These are phyloP conservation scores for Ophiostoma angusticollis DNA, from an alignment of 2,329 filamentous ascomycete genomes.

Conservation along the genomic window DNA sequence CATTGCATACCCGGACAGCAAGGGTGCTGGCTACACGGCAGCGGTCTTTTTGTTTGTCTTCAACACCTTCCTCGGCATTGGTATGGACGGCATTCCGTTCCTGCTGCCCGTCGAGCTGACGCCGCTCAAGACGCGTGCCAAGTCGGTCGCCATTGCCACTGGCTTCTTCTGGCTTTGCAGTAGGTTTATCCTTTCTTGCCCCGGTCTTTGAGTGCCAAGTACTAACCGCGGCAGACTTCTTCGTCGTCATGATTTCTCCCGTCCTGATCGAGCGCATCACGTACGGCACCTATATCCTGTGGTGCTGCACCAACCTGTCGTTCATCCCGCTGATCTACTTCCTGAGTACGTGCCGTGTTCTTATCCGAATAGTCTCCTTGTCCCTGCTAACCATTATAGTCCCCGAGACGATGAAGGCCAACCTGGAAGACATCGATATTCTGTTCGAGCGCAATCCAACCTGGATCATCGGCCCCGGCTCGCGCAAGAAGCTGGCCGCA, in stretches of 20 bases:
- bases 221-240: slow-evolving; percentile 17
- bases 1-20: slow-evolving; percentile 10
- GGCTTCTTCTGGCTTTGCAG: slow-evolving; percentile 5
- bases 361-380: neutral
- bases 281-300: slow-evolving; percentile 41
- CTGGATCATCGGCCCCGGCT: slow-evolving; percentile 4
- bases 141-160: slow-evolving; percentile 11
- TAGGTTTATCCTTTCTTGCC: too few species aligned
- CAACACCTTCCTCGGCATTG: slow-evolving; percentile 16
- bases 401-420: neutral
- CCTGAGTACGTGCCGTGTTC: slow-evolving; percentile 16
- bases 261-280: slow-evolving; percentile 30
- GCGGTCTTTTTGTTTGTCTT: slow-evolving; percentile 41
- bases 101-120: slow-evolving; percentile 22
- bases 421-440: slow-evolving; percentile 2
- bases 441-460: slow-evolving; percentile 3
- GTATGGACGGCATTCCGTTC: slow-evolving; percentile 25
- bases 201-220: too few species aligned
- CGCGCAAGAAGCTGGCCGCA: neutral
- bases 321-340: slow-evolving; percentile 35
- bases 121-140: neutral
- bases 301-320: slow-evolving; percentile 32
- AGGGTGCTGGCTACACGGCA: slow-evolving; percentile 50
- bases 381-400: neutral
- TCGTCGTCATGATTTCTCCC: slow-evolving; percentile 24